phyloP scores from a whole-genome alignment of 2,329 filamentous ascomycete genomes.

The Colletotrichum sp. region DNA sequence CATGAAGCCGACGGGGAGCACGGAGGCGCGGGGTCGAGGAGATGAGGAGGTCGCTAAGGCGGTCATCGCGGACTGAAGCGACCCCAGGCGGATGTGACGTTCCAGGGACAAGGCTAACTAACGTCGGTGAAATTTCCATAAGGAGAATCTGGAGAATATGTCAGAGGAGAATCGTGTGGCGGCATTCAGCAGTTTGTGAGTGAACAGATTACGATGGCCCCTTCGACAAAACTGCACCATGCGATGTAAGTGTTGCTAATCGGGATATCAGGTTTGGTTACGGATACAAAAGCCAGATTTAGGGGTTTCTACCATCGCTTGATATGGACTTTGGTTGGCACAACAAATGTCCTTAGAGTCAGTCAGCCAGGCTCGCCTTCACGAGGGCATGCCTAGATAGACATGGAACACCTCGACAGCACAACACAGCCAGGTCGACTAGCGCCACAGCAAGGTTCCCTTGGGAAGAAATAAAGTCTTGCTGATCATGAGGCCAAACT shows the following conservation, averaged over 20 bases:
- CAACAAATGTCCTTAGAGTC: neutral
- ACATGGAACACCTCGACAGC: neutral
- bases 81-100: slow-evolving; percentile 1
- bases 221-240: neutral
- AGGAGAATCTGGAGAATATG: neutral
- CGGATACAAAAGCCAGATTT: neutral
- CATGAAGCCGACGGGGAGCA: slow-evolving; percentile 3
- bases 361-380: neutral
- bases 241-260: neutral
- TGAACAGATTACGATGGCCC: neutral
- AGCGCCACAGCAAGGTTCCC: neutral
- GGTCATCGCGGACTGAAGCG: slow-evolving; percentile 2
- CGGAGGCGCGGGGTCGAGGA: neutral
- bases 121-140: slow-evolving; percentile 7
- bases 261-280: neutral
- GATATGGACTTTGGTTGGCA: neutral
- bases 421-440: neutral
- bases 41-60: neutral
- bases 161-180: neutral
- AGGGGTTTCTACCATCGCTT: neutral
- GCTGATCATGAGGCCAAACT: neutral
- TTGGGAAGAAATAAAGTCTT: neutral
- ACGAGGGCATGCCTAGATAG: neutral
- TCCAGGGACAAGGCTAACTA: neutral
- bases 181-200: neutral